Percentiles rank a stretch among this genome's conserved stretches.
Conservation (phyloP, 495 filamentous ascomycete genomes). For the Parathielavia appendiculata region DNA sequence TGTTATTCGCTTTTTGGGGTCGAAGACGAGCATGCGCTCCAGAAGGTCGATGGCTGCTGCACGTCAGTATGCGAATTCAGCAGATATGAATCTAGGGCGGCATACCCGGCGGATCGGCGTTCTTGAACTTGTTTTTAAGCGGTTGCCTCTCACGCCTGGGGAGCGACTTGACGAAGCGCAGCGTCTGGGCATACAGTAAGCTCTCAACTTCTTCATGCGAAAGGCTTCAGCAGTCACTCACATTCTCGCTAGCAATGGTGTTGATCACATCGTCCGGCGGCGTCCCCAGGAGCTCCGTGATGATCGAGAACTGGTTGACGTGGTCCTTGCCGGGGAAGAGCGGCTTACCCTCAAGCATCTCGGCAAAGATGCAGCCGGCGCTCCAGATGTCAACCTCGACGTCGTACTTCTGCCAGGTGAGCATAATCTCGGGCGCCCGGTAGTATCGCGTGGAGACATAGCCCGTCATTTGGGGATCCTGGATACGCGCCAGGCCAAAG, state of each 20-base stretch:
- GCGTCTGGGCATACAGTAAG: constrained; percentile 54
- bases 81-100: background rate
- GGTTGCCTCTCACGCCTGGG: constrained; percentile 93
- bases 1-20: constrained; percentile 84
- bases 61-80: constrained; percentile 8
- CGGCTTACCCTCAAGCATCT: constrained; percentile 98
- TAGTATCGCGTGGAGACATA: constrained; percentile 99
- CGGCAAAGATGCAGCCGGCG: constrained; percentile 96
- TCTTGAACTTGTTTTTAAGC: constrained; percentile 87
- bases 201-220: background rate
- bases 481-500: constrained; percentile 93
- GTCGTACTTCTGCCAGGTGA: constrained; percentile 99
- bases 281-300: constrained; percentile 96
- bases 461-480: constrained; percentile 99
- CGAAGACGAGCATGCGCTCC: constrained; percentile 96
- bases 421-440: constrained; percentile 98
- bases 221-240: constrained; percentile 39
- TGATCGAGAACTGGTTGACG: constrained; percentile 99
- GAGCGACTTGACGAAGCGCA: constrained; percentile 95
- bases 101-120: constrained; percentile 85
- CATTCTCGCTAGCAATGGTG: constrained; percentile 97
- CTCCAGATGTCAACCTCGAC: constrained; percentile 99
- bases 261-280: constrained; percentile 97
- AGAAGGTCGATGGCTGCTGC: constrained; percentile 81
- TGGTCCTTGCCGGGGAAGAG: constrained; percentile 98